A percentile compares a stretch with the other conserved stretches of the same genome.
Conservation (phyloP, 2,329 filamentous ascomycete species). For the Colletotrichum zoysiae region DNA sequence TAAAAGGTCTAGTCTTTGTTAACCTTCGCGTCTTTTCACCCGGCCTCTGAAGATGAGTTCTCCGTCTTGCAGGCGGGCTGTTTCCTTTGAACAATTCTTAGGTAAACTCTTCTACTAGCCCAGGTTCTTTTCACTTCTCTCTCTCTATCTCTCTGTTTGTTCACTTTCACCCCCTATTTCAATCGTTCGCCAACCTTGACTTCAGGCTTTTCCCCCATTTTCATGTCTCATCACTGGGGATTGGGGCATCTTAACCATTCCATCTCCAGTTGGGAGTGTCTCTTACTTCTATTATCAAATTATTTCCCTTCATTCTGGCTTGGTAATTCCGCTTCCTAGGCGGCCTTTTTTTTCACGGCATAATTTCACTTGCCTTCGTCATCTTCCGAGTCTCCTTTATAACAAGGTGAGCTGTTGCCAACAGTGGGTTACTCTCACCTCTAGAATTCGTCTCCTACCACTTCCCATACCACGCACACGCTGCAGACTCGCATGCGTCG, state of each 20-base stretch:
- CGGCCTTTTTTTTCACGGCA: not conserved
- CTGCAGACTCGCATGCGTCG: not conserved
- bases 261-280: not conserved
- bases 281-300: not conserved
- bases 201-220: too few species aligned
- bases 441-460: not conserved
- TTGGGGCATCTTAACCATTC: not conserved
- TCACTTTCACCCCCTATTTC: too few species aligned
- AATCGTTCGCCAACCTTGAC: not conserved
- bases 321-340: not conserved
- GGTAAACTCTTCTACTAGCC: too few species aligned
- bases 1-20: not conserved
- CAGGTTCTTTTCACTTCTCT: not conserved
- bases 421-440: not conserved
- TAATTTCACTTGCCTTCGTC: not conserved
- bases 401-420: not conserved
- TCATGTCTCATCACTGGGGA: not conserved
- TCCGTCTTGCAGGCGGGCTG: too few species aligned
- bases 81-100: too few species aligned
- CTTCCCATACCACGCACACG: not conserved
- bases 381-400: not conserved
- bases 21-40: not conserved
- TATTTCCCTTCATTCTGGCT: not conserved
- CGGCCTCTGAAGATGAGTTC: not conserved
- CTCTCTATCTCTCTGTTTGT: too few species aligned